Evolutionary conservation across 306 rosid genomes (phyloP), one percentile per base, ranked within the genome.

Genomic region (Aeschynomene evenia): DNA sequence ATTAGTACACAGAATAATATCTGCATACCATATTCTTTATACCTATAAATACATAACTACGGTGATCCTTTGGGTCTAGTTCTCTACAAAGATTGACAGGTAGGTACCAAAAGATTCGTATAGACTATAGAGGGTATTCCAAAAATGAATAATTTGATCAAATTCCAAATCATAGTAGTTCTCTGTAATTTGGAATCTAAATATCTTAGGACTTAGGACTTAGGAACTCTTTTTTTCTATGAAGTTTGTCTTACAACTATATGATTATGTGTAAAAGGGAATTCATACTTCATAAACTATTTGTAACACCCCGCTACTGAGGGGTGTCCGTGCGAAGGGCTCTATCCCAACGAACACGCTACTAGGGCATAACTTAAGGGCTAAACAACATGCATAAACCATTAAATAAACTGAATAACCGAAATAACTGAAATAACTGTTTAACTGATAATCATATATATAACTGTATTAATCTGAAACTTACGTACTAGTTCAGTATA

Each of bases 101-200:
- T 54, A 9, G 74, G 37, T 54, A 23, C 26, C 29, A 29, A 42
- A 49, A 64, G 40, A 64, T 64, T 68, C 74, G 64, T 23, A 26
- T 54, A 54, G 24, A 37, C 54, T 23, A 26, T 54, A 54, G 24
- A 37, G 54, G 37, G 52, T 16, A 8, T 57, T 59, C 5, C 3
- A 6, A 59, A 33, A 58, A 15, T 39, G 64, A 4, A 69, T 54
- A 21, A 54, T 39, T 69, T 54, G 55, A 54, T 70, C 74, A 26
- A 55, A 43, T 42, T 49, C 56, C 46, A 56, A 23, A 26, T 28
- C 10, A 28, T 42, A 52, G 20, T 40, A 52, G 20, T 40, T 42
- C 14, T 54, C 26, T 69, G 54, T 10, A 43, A 28, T 54, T 5
- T 39, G 37, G 65, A 54, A 39, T 68, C 50, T 39, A 11, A 39